Evolutionary conservation across 306 rosid species (phyloP).

Genomic region (Cicer cuneatum): DNA sequence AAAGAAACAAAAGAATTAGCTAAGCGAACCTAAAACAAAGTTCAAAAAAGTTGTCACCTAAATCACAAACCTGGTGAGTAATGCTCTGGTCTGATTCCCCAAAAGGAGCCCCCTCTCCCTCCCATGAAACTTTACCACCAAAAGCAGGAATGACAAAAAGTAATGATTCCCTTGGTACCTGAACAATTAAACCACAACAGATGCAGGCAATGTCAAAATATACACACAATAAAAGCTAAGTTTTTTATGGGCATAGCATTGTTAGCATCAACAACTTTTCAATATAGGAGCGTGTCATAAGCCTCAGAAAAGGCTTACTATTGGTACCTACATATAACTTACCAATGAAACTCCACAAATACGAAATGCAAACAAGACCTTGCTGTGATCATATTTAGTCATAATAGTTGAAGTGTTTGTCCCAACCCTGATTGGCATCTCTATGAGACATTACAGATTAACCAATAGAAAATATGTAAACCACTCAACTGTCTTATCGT

Average conservation of each 20-base stretch:
- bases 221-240: background rate
- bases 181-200: constrained; percentile 40
- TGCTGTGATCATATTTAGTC: background rate
- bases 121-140: constrained; percentile 95
- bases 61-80: constrained; percentile 75
- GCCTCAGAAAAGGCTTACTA: constrained; percentile 1
- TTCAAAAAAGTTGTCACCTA: background rate
- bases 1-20: constrained; percentile 43
- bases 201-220: constrained; percentile 21
- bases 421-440: background rate
- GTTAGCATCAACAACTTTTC: background rate
- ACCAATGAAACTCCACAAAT: constrained; percentile 13
- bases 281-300: constrained; percentile 3
- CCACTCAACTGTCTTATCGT: background rate
- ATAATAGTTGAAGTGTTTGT: background rate
- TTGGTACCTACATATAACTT: background rate
- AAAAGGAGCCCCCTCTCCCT: constrained; percentile 88
- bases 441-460: background rate
- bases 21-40: constrained; percentile 31
- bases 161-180: constrained; percentile 92
- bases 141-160: constrained; percentile 89
- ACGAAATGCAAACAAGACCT: constrained; percentile 4
- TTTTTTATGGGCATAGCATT: background rate
- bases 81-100: constrained; percentile 73
- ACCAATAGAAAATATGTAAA: background rate